Evolutionary conservation across 2,329 filamentous ascomycete species (phyloP).

Genomic region (Paramyrothecium sp.): DNA sequence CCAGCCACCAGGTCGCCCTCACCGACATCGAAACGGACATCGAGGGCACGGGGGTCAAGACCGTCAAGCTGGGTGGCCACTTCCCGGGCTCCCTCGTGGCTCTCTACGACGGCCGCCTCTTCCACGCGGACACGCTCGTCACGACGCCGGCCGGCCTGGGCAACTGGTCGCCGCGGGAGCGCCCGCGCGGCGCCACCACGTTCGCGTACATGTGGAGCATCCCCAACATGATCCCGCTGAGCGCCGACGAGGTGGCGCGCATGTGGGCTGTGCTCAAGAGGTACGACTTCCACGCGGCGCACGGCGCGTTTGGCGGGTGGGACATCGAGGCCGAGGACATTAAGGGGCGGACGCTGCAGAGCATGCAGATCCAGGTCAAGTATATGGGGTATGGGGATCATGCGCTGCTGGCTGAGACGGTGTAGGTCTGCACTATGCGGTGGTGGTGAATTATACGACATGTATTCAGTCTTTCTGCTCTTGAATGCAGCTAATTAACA

Average conservation of each 20-base stretch:
- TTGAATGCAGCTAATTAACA: too few species aligned
- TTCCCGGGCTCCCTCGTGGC: slow-evolving; percentile 74
- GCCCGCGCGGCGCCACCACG: slow-evolving; percentile 45
- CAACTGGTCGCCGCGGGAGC: slow-evolving; percentile 34
- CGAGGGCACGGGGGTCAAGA: slow-evolving; percentile 48
- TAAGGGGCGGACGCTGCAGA: slow-evolving; percentile 67
- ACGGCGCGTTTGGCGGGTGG: slow-evolving; percentile 64
- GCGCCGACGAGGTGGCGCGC: slow-evolving; percentile 57
- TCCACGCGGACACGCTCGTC: slow-evolving; percentile 76
- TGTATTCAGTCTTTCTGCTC: too few species aligned
- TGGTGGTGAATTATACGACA: neutral
- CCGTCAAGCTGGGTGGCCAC: slow-evolving; percentile 74
- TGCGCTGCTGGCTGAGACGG: slow-evolving; percentile 29
- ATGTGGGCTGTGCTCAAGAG: slow-evolving; percentile 70
- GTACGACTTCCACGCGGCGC: slow-evolving; percentile 63
- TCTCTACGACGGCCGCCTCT: slow-evolving; percentile 59
- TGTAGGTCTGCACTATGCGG: slow-evolving; percentile 11
- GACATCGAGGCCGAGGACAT: slow-evolving; percentile 58
- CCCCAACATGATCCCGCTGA: slow-evolving; percentile 71
- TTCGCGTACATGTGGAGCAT: slow-evolving; percentile 78
- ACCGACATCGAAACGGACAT: slow-evolving; percentile 39
- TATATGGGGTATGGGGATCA: slow-evolving; percentile 46
- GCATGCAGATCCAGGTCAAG: slow-evolving; percentile 70
- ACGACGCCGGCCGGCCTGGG: slow-evolving; percentile 60
- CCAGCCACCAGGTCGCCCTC: slow-evolving; percentile 46